Conservation (phyloP, 2,329 filamentous ascomycete species). For the Sarocladium oryzae region DNA sequence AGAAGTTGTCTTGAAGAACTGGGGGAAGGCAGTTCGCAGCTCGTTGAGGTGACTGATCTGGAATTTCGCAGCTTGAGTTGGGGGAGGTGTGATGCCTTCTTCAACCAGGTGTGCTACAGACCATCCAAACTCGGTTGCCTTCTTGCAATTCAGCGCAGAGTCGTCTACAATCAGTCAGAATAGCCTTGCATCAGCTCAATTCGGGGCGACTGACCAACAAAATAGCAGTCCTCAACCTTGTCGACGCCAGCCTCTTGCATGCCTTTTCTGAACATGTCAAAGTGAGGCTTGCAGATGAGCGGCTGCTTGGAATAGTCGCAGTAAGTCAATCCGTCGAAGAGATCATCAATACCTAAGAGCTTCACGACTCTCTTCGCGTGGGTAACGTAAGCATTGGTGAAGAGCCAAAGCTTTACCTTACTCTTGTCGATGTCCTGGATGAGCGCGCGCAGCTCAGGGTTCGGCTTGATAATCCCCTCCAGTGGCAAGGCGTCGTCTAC, state of each 20-base stretch:
- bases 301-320: constrained; percentile 76
- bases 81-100: constrained; percentile 58
- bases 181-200: background rate
- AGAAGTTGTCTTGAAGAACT: constrained; percentile 69
- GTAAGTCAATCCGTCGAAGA: constrained; percentile 92
- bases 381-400: constrained; percentile 92
- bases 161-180: constrained; percentile 55
- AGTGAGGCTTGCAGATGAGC: constrained; percentile 81
- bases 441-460: constrained; percentile 65
- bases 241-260: constrained; percentile 76
- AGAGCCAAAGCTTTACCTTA: constrained; percentile 86
- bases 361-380: constrained; percentile 79
- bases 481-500: constrained; percentile 93
- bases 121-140: constrained; percentile 78
- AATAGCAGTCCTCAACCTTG: constrained; percentile 70
- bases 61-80: constrained; percentile 60
- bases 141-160: constrained; percentile 73
- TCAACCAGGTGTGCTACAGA: constrained; percentile 81
- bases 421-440: constrained; percentile 75
- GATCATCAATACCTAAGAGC: constrained; percentile 73
- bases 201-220: constrained; percentile 65
- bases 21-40: constrained; percentile 68
- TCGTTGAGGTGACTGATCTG: constrained; percentile 73
- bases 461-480: constrained; percentile 74
- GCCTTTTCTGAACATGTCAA: constrained; percentile 78